Conservation (phyloP, 2,329 filamentous ascomycete species). For the Neopestalotiopsis sp. region DNA sequence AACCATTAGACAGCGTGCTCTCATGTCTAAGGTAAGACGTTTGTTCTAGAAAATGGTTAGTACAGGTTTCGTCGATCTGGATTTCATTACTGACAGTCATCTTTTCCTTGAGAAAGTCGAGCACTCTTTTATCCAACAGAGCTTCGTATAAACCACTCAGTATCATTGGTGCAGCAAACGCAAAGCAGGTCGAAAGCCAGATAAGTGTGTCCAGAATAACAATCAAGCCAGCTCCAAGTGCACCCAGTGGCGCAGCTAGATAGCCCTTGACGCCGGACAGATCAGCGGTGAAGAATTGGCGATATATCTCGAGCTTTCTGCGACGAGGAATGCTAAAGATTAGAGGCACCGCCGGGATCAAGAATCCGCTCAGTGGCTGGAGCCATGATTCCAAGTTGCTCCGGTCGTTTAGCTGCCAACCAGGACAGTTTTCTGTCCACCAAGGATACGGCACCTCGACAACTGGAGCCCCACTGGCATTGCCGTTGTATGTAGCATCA, state of each 20-base stretch:
- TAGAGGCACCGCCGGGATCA: conserved; percentile 6
- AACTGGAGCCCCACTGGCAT: not conserved
- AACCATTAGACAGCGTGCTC: conserved; percentile 11
- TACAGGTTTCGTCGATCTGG: not conserved
- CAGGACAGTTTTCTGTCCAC: conserved; percentile 7
- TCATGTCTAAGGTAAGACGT: conserved; percentile 5
- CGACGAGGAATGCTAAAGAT: conserved; percentile 13
- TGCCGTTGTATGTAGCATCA: conserved; percentile 4
- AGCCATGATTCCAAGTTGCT: conserved; percentile 12
- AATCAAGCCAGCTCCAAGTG: conserved; percentile 5
- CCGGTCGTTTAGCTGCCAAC: conserved; percentile 9
- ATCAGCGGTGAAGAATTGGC: conserved; percentile 12
- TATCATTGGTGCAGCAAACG: conserved; percentile 13
- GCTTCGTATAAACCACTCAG: conserved; percentile 10
- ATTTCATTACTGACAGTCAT: not conserved
- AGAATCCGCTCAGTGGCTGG: conserved; percentile 10
- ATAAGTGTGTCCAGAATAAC: conserved; percentile 10
- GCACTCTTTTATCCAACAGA: conserved; percentile 6
- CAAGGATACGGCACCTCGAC: conserved; percentile 8
- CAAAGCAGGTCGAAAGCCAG: conserved; percentile 14
- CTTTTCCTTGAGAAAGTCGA: conserved; percentile 13
- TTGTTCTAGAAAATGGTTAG: not conserved
- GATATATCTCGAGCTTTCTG: conserved; percentile 12
- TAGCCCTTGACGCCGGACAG: conserved; percentile 10
- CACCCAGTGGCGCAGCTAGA: conserved; percentile 8